Conservation (phyloP, 176 grass and related monocot species). For the Themeda triandra region DNA sequence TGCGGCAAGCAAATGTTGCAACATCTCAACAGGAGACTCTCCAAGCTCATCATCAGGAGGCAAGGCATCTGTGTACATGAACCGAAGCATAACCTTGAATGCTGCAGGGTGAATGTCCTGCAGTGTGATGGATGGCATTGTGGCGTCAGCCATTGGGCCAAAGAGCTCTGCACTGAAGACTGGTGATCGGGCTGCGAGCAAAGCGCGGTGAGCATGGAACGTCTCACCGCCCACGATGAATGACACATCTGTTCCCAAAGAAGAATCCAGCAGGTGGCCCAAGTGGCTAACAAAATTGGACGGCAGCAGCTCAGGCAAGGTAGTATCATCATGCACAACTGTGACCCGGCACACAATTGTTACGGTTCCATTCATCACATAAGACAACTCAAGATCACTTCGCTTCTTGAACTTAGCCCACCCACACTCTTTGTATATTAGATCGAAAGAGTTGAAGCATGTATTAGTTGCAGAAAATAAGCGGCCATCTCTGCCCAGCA, state of each 20-base stretch:
- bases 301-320: background rate
- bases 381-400: background rate
- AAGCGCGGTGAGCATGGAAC: constrained; percentile 13
- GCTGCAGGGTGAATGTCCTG: constrained; percentile 2
- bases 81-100: constrained; percentile 26
- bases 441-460: too few relatives aligned
- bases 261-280: background rate
- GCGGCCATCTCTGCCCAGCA: background rate
- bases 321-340: background rate
- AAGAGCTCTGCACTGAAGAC: constrained; percentile 31
- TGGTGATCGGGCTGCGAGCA: constrained; percentile 18
- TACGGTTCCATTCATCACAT: background rate
- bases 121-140: constrained; percentile 9
- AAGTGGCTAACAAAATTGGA: too few relatives aligned
- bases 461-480: too few relatives aligned
- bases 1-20: too few relatives aligned
- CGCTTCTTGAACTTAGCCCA: background rate
- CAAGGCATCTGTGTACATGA: too few relatives aligned
- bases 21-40: too few relatives aligned
- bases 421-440: too few relatives aligned
- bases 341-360: background rate
- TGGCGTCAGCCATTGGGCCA: constrained; percentile 6
- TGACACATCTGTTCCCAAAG: too few relatives aligned
- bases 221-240: background rate
- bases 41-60: too few relatives aligned